These are phyloP conservation scores for Potentilla sterilis DNA, from an alignment of 306 rosid genomes.

Conservation along the genomic window DNA sequence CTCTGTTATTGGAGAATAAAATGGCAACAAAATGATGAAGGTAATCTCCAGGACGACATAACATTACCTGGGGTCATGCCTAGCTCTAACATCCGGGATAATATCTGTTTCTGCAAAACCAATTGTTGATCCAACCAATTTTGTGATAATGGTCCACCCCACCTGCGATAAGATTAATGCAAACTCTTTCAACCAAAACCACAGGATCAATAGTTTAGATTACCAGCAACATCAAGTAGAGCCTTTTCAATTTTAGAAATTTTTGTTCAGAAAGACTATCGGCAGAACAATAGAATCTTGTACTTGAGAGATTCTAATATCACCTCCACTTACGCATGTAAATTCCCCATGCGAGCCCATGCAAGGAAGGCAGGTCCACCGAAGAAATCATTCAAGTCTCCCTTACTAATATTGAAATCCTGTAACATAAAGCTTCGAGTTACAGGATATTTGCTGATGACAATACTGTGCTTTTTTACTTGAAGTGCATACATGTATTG, in stretches of 20 bases:
- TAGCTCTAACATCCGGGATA: slow-evolving; percentile 79
- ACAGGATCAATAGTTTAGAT: slow-evolving; percentile 1
- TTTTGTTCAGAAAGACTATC: not conserved
- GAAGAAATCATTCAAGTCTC: slow-evolving; percentile 69
- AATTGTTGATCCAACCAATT: slow-evolving; percentile 89
- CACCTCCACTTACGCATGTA: slow-evolving; percentile 75
- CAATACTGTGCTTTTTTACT: not conserved
- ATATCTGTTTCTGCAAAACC: slow-evolving; percentile 68
- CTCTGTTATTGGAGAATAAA: not conserved
- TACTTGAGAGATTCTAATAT: slow-evolving; percentile 3
- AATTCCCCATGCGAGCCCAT: slow-evolving; percentile 99
- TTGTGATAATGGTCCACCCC: slow-evolving; percentile 96
- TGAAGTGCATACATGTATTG: not conserved
- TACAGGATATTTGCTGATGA: slow-evolving; percentile 24
- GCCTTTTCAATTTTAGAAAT: not conserved
- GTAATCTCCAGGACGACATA: not conserved
- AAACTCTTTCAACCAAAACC: slow-evolving; percentile 25
- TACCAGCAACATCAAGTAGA: slow-evolving; percentile 1
- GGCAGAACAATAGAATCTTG: not conserved
- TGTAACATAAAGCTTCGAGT: slow-evolving; percentile 40
- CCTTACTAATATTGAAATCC: slow-evolving; percentile 71
- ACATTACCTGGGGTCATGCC: slow-evolving; percentile 96
- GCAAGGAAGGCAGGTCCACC: slow-evolving; percentile 99
- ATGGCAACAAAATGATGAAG: not conserved
- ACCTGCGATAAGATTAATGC: slow-evolving; percentile 47